These are phyloP conservation scores for Solanum sejunctum DNA, from an alignment of 257 asterid genomes.

Conservation along the genomic window DNA sequence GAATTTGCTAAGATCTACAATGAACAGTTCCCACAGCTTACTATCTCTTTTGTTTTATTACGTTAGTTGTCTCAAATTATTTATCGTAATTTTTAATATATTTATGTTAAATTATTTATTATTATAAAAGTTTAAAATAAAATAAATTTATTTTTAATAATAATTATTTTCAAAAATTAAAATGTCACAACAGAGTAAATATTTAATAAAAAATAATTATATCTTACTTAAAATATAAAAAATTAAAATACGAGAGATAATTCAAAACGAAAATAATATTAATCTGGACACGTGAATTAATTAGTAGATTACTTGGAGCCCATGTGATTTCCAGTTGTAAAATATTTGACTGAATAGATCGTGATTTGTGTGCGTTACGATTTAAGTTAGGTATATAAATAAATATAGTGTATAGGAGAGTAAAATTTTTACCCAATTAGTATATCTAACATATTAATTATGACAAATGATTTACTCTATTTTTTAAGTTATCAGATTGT, in stretches of 20 bases:
- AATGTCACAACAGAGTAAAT: not conserved
- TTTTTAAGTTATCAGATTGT: no score
- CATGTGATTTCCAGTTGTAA: constrained; percentile 1
- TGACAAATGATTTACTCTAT: not conserved
- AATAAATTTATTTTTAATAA: not conserved
- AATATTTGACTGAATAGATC: not conserved
- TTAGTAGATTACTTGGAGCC: not conserved
- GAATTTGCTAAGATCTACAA: not conserved
- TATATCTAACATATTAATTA: not conserved
- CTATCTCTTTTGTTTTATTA: not conserved
- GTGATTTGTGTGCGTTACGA: not conserved
- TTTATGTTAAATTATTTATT: not conserved
- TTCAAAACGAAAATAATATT: not conserved
- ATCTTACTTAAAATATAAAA: not conserved
- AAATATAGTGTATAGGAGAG: not conserved
- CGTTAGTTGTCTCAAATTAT: not conserved
- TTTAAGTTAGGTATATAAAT: not conserved
- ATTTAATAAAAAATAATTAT: not conserved
- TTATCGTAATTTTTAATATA: not conserved
- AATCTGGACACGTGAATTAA: not conserved
- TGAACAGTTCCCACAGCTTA: not conserved
- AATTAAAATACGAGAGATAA: not conserved
- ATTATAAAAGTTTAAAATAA: not conserved
- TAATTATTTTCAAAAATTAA: not conserved
- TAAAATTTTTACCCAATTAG: not conserved